Conservation (phyloP, 306 rosid genomes). For the Begonia loranthoides region DNA sequence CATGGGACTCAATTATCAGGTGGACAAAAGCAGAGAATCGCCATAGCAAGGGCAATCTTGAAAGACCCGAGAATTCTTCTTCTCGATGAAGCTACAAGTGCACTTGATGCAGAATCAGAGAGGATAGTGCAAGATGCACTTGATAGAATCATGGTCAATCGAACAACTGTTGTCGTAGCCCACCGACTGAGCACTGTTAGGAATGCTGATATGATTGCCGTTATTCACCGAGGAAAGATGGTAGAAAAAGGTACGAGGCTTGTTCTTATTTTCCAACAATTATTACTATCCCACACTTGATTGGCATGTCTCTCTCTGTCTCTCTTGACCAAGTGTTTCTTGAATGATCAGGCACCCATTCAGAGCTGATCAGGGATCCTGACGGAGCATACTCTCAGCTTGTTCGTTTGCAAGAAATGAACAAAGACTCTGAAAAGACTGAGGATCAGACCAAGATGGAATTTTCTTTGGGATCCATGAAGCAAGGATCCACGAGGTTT, state of each 20-base stretch:
- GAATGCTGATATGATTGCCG: conserved; percentile 76
- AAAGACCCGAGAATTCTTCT: conserved; percentile 73
- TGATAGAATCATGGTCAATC: conserved; percentile 69
- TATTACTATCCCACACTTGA: too few species aligned
- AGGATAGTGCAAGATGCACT: conserved; percentile 87
- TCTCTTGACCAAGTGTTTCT: not conserved
- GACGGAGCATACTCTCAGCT: conserved; percentile 81
- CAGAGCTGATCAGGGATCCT: conserved; percentile 47
- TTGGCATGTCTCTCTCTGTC: too few species aligned
- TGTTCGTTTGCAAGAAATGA: conserved; percentile 58
- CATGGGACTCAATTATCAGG: conserved; percentile 90
- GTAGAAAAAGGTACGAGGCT: conserved; percentile 60
- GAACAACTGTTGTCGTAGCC: conserved; percentile 84
- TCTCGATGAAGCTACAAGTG: conserved; percentile 91
- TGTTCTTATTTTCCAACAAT: too few species aligned
- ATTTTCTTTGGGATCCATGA: conserved; percentile 14
- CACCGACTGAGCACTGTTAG: conserved; percentile 89
- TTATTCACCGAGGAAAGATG: conserved; percentile 85
- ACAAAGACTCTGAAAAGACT: conserved; percentile 25
- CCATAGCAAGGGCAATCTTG: conserved; percentile 83
- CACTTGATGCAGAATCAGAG: conserved; percentile 88
- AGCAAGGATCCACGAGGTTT: conserved; percentile 29
- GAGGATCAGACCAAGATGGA: conserved; percentile 6
- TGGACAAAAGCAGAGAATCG: conserved; percentile 85
- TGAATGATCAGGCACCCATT: conserved; percentile 50